phyloP scores from a whole-genome alignment of 2,329 filamentous ascomycete genomes.

The Botrytis paeoniae region DNA sequence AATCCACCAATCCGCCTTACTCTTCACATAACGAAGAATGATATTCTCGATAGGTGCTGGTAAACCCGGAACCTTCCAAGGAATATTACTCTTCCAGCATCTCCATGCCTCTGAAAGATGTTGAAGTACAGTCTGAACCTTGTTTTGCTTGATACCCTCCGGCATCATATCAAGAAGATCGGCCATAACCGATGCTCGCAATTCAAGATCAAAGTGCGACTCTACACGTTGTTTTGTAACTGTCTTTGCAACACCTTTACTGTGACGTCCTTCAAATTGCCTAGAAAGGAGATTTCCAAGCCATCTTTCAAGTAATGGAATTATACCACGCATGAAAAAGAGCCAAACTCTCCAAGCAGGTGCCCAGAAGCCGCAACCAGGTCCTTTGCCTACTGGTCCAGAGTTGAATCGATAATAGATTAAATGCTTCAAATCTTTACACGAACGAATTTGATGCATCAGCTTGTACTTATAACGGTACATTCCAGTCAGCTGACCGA shows the following conservation, averaged over 20 bases:
- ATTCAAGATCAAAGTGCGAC: conserved; percentile 95
- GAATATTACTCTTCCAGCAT: conserved; percentile 99
- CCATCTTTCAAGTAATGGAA: conserved; percentile 94
- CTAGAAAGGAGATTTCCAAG: conserved; percentile 93
- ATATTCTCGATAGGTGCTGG: conserved; percentile 98
- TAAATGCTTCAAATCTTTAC: conserved; percentile 97
- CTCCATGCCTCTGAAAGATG: conserved; percentile 98
- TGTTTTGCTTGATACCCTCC: conserved; percentile 98
- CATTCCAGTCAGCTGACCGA: conserved; percentile 97
- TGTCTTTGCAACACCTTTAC: conserved; percentile 97
- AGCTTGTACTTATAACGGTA: conserved; percentile 99
- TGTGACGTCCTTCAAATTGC: conserved; percentile 97
- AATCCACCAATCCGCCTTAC: conserved; percentile 99
- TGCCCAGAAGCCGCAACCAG: conserved; percentile 98
- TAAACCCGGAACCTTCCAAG: conserved; percentile 96
- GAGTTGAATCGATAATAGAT: conserved; percentile 99
- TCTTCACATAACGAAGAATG: conserved; percentile 97
- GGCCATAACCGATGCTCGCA: conserved; percentile 97
- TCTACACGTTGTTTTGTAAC: conserved; percentile 99
- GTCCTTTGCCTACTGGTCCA: conserved; percentile 92
- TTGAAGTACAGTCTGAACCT: conserved; percentile 95
- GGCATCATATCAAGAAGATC: conserved; percentile 99
- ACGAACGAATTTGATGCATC: conserved; percentile 99
- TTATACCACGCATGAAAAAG: conserved; percentile 98
- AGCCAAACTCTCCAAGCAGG: conserved; percentile 98